Percentiles rank a stretch among this genome's conserved stretches.
Evolutionary conservation across 2,329 filamentous ascomycete genomes (phyloP).

Genomic region (Clathrospora elynae): DNA sequence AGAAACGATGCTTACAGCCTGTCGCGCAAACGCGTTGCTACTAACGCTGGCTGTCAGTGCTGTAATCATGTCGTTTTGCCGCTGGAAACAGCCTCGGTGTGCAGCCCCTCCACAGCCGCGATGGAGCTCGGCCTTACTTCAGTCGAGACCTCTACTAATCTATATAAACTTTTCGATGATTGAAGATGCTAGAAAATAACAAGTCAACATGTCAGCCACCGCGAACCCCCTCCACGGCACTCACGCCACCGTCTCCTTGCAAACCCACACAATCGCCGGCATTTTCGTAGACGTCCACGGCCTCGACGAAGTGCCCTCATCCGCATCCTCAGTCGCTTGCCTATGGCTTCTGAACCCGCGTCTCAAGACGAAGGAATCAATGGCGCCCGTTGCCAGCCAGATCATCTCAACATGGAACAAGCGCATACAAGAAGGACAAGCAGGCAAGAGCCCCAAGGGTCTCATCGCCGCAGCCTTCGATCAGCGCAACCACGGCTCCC

Average conservation of each 20-base stretch:
- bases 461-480: slow-evolving; percentile 86
- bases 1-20: too few species aligned
- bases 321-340: slow-evolving; percentile 66
- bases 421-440: slow-evolving; percentile 41
- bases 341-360: slow-evolving; percentile 93
- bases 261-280: slow-evolving; percentile 74
- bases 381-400: slow-evolving; percentile 74
- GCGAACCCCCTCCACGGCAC: slow-evolving; percentile 45
- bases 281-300: slow-evolving; percentile 82
- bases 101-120: too few species aligned
- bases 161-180: too few species aligned
- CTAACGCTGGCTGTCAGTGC: too few species aligned
- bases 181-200: neutral
- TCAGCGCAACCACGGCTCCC: slow-evolving; percentile 86
- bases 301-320: slow-evolving; percentile 69
- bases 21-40: too few species aligned
- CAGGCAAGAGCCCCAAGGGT: slow-evolving; percentile 53
- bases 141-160: too few species aligned
- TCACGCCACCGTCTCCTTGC: slow-evolving; percentile 61
- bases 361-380: slow-evolving; percentile 69
- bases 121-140: too few species aligned
- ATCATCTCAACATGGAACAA: slow-evolving; percentile 71
- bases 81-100: too few species aligned
- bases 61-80: too few species aligned
- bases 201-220: slow-evolving; percentile 41